Conservation (phyloP, 208 protist species). For the Acanthamoeba lugdunensis region DNA sequence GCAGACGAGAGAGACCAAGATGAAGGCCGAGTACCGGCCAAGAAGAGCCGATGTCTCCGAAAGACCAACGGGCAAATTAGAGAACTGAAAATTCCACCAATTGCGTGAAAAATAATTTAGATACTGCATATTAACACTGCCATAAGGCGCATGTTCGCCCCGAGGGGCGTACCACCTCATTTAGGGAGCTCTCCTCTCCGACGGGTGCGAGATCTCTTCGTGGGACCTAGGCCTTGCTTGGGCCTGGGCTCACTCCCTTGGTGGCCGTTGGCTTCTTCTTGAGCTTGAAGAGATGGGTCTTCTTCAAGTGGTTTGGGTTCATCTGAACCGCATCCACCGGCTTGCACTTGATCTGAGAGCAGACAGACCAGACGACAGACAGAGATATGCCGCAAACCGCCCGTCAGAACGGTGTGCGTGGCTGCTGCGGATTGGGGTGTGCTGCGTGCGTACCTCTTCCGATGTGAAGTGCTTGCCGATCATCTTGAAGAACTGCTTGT, state of each 20-base stretch:
- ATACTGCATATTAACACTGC: too few species aligned
- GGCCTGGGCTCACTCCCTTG: background rate
- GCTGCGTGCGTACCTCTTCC: background rate
- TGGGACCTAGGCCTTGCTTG: too few species aligned
- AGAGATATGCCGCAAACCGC: too few species aligned
- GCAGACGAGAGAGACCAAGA: too few species aligned
- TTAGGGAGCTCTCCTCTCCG: too few species aligned
- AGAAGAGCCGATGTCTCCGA: too few species aligned
- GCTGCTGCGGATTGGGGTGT: background rate
- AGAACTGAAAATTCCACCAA: too few species aligned
- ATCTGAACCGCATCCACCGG: constrained; percentile 24
- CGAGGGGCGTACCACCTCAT: too few species aligned
- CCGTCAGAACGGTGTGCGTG: background rate
- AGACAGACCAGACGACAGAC: background rate
- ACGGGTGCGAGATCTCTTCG: background rate
- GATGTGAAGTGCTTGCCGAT: constrained; percentile 29
- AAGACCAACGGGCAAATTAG: too few species aligned
- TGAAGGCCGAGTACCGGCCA: too few species aligned
- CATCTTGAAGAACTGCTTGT: constrained; percentile 64
- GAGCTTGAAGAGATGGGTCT: constrained; percentile 28
- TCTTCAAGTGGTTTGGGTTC: constrained; percentile 1
- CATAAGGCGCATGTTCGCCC: too few species aligned
- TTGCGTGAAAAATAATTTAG: too few species aligned
- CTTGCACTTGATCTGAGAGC: constrained; percentile 10
- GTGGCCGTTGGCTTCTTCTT: background rate